These are phyloP conservation scores for Fomitopsis pinicola DNA, from an alignment of 1,284 basidiomycete species.

Conservation along the genomic window DNA sequence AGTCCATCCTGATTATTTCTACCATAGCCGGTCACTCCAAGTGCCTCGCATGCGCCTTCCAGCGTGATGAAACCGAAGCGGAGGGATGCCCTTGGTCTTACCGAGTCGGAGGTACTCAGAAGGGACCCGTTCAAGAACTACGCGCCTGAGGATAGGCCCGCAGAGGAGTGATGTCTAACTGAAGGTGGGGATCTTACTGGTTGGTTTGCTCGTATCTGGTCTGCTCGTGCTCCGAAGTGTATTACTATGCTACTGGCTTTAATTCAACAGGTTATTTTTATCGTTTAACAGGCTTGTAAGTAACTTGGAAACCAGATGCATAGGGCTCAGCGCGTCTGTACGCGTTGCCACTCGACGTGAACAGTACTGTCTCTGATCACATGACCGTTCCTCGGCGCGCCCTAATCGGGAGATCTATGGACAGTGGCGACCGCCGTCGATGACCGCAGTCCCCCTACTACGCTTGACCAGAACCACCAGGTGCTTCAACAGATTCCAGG, in stretches of 20 bases:
- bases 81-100: conserved; percentile 33
- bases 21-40: conserved; percentile 22
- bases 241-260: neutral
- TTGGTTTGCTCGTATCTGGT: neutral
- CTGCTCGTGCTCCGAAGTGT: neutral
- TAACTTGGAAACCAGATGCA: neutral
- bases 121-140: conserved; percentile 80
- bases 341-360: too few species aligned
- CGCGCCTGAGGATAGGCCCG: conserved; percentile 21
- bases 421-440: conserved; percentile 9
- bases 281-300: neutral
- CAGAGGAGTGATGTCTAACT: conserved; percentile 11
- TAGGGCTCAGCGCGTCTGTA: neutral
- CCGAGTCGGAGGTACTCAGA: conserved; percentile 69
- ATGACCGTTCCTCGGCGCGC: conserved; percentile 14
- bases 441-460: neutral
- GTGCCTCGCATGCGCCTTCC: conserved; percentile 29
- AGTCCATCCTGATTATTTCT: conserved; percentile 8
- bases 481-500: neutral
- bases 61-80: conserved; percentile 60
- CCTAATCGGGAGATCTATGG: conserved; percentile 20
- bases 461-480: neutral
- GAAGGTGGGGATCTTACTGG: neutral
- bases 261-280: neutral
- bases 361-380: conserved; percentile 2